phyloP scores from a whole-genome alignment of 2,329 filamentous ascomycete species.

The Chrysosphaeria jannelii region DNA sequence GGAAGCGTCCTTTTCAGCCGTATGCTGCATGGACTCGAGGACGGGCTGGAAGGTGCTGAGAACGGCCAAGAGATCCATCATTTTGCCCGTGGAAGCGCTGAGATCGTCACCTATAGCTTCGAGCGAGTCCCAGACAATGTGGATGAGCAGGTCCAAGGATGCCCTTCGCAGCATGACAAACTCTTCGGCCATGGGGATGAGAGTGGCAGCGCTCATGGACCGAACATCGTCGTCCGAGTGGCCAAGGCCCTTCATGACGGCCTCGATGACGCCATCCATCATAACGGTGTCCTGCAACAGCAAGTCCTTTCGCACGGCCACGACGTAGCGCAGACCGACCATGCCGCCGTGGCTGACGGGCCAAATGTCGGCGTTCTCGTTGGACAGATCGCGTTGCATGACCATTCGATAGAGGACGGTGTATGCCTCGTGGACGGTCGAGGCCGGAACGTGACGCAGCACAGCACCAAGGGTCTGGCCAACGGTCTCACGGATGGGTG shows the following conservation, averaged over 20 bases:
- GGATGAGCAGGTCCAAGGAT: slow-evolving; percentile 54
- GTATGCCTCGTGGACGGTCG: slow-evolving; percentile 64
- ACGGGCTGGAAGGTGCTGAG: slow-evolving; percentile 87
- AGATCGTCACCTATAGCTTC: slow-evolving; percentile 92
- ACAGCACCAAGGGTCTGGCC: slow-evolving; percentile 80
- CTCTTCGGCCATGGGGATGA: slow-evolving; percentile 87
- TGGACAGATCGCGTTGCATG: slow-evolving; percentile 55
- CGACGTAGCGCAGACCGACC: slow-evolving; percentile 84
- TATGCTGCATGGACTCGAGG: slow-evolving; percentile 73
- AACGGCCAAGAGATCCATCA: slow-evolving; percentile 93
- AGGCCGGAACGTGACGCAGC: slow-evolving; percentile 49
- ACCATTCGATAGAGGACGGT: slow-evolving; percentile 64
- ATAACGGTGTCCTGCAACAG: slow-evolving; percentile 57
- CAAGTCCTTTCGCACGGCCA: slow-evolving; percentile 79
- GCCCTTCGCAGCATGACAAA: slow-evolving; percentile 62
- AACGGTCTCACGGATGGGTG: slow-evolving; percentile 81
- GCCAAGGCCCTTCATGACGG: slow-evolving; percentile 81
- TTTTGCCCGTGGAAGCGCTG: slow-evolving; percentile 86
- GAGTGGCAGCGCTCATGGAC: slow-evolving; percentile 84
- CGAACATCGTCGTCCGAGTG: slow-evolving; percentile 88
- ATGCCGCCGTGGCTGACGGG: slow-evolving; percentile 93
- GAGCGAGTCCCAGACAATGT: slow-evolving; percentile 90
- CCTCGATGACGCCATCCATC: slow-evolving; percentile 73
- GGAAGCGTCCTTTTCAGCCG: slow-evolving; percentile 53
- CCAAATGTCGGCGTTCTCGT: slow-evolving; percentile 55